A percentile compares a stretch with the other conserved stretches of the same genome.
These are phyloP conservation scores for Ustilago loliicola DNA, from an alignment of 1,284 basidiomycete genomes.

Conservation along the genomic window DNA sequence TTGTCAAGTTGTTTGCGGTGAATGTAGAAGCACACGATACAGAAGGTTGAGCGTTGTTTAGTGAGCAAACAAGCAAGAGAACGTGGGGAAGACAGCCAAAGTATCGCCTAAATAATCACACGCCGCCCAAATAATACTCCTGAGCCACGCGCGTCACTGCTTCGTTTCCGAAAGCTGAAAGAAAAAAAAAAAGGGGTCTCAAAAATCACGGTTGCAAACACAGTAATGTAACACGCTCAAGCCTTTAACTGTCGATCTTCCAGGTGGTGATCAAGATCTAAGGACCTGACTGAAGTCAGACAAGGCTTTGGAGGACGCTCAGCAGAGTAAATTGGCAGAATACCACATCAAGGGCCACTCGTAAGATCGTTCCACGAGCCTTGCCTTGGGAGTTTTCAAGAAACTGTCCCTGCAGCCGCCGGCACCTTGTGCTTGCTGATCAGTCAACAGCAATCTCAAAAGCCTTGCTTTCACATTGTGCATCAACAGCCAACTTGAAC, in stretches of 20 bases:
- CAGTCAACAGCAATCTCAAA: neutral
- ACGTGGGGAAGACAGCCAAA: slow-evolving; percentile 3
- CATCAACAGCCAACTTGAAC: neutral
- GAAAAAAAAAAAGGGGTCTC: neutral
- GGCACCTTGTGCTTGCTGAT: slow-evolving; percentile 4
- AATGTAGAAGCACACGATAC: neutral
- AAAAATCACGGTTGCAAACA: neutral
- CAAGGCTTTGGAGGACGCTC: no score
- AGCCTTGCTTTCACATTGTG: neutral
- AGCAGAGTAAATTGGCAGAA: no score
- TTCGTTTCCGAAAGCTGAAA: neutral
- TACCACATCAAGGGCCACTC: no score
- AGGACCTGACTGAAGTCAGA: no score
- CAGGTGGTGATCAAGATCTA: no score
- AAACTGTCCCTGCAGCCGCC: slow-evolving; percentile 7
- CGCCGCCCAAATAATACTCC: neutral
- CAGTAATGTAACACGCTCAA: neutral
- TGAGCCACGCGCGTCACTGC: slow-evolving; percentile 6
- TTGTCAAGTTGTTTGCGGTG: neutral
- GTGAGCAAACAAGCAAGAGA: neutral
- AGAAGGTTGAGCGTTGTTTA: neutral
- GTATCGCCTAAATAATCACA: neutral
- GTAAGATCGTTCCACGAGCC: neutral
- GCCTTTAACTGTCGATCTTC: no score
- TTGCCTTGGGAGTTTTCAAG: neutral